Conservation (phyloP, 768 basidiomycete species). For the Leccinum arenicola region DNA sequence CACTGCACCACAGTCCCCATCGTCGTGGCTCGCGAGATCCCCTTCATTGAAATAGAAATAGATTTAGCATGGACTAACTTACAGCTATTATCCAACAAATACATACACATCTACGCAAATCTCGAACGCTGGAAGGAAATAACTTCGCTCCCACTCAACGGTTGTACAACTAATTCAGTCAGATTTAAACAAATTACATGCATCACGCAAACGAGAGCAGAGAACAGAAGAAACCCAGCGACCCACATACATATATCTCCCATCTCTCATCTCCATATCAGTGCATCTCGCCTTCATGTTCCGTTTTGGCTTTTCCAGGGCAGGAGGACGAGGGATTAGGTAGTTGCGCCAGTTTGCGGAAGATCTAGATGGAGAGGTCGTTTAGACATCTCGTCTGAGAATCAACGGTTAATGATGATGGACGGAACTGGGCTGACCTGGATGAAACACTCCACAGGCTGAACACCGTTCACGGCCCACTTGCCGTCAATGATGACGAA, state of each 20-base stretch:
- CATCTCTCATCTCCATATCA: neutral
- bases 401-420: neutral
- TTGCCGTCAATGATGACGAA: slow-evolving; percentile 46
- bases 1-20: too few relatives aligned
- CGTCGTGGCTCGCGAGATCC: too few relatives aligned
- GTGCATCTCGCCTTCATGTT: neutral
- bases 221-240: neutral
- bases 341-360: slow-evolving; percentile 27
- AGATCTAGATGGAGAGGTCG: slow-evolving; percentile 18
- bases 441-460: slow-evolving; percentile 38
- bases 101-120: neutral
- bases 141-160: too few relatives aligned
- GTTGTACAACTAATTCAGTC: neutral
- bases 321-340: neutral
- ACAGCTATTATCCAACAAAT: neutral
- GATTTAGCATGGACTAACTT: neutral
- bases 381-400: neutral
- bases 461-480: slow-evolving; percentile 45
- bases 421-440: slow-evolving; percentile 25
- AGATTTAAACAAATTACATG: neutral
- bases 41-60: neutral
- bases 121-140: too few relatives aligned
- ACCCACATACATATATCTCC: too few relatives aligned
- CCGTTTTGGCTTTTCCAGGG: neutral
- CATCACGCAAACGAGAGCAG: neutral